phyloP scores from a whole-genome alignment of 805 yeast genomes.

The Yarrowia sp. region DNA sequence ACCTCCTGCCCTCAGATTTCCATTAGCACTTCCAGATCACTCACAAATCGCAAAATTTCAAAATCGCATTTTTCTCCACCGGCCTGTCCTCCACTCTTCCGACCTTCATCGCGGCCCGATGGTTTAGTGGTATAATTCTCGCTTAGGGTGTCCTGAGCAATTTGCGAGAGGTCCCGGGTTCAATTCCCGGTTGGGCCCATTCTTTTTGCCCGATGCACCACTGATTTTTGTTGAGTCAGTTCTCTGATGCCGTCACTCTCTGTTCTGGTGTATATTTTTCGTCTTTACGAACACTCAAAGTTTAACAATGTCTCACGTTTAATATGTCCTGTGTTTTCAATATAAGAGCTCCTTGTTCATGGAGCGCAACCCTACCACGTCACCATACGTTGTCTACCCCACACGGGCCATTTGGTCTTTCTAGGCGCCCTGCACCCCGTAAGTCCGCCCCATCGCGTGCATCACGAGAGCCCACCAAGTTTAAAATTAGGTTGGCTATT shows the following conservation, averaged over 20 bases:
- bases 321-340: too few relatives aligned
- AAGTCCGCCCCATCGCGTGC: slow-evolving; percentile 4
- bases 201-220: background rate
- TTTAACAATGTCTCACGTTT: too few relatives aligned
- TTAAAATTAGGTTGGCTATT: slow-evolving; percentile 12
- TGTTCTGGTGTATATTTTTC: background rate
- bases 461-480: slow-evolving; percentile 6
- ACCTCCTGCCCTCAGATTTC: too few relatives aligned
- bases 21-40: too few relatives aligned
- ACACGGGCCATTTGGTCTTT: too few relatives aligned
- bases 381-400: too few relatives aligned
- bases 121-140: slow-evolving; percentile 35
- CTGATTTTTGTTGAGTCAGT: background rate
- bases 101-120: slow-evolving; percentile 13
- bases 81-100: too few relatives aligned
- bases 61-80: background rate
- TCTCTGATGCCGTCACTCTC: too few relatives aligned
- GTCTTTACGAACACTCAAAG: background rate
- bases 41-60: background rate
- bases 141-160: slow-evolving; percentile 37
- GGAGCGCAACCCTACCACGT: too few relatives aligned
- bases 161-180: slow-evolving; percentile 37
- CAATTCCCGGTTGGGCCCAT: slow-evolving; percentile 32
- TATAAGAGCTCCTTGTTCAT: too few relatives aligned
- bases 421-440: too few relatives aligned